A percentile compares a stretch with the other conserved stretches of the same genome.
phyloP scores from a whole-genome alignment of 257 asterid genomes.

The Solanum dulcamara region DNA sequence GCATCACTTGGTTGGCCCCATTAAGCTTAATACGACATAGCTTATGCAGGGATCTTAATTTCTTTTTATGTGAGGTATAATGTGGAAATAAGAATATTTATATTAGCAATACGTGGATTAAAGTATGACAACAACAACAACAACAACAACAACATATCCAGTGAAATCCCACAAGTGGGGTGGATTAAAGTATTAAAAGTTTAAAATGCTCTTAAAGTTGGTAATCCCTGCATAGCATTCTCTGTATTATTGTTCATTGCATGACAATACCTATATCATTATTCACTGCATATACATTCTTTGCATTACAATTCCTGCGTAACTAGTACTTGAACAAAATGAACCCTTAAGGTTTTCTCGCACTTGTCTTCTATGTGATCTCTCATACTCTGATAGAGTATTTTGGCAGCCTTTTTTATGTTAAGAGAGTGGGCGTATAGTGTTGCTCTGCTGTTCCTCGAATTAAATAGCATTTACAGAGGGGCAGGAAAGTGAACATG shows the following conservation, averaged over 20 bases:
- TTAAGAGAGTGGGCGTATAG: background rate
- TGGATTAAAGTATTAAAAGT: background rate
- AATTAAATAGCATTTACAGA: background rate
- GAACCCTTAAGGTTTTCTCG: background rate
- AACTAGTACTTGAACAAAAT: background rate
- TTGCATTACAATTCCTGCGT: background rate
- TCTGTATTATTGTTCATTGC: background rate
- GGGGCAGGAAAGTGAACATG: background rate
- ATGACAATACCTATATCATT: background rate
- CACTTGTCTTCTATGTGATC: background rate
- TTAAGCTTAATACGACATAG: background rate
- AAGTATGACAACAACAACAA: too few species aligned
- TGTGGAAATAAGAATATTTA: background rate
- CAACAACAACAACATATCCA: too few species aligned
- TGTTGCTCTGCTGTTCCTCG: background rate
- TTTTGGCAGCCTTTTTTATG: background rate
- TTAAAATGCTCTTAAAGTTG: background rate
- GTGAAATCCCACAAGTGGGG: too few species aligned
- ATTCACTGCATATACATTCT: background rate
- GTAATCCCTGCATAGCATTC: background rate
- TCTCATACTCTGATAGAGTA: background rate
- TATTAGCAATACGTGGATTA: background rate
- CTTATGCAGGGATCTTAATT: background rate
- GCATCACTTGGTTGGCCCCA: background rate
- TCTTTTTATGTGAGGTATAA: background rate